These are phyloP conservation scores for Mortierella sp. DNA, from an alignment of 371 early-diverging fungal species.

Conservation along the genomic window DNA sequence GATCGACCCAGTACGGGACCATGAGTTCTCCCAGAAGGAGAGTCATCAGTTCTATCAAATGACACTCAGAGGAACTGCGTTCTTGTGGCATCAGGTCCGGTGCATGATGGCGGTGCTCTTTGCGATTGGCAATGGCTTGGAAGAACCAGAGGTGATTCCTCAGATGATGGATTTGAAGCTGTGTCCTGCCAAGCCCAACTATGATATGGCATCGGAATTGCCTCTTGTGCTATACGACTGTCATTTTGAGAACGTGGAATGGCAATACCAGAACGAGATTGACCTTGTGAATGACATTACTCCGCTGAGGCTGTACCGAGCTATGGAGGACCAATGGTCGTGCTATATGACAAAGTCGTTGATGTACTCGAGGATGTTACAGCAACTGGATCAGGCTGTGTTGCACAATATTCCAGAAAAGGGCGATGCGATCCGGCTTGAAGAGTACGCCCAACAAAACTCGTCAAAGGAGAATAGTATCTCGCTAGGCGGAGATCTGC, in stretches of 20 bases:
- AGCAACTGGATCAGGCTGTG: conserved; percentile 33
- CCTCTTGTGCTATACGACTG: conserved; percentile 92
- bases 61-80: conserved; percentile 84
- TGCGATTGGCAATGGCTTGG: conserved; percentile 80
- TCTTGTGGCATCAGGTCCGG: conserved; percentile 97
- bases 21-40: conserved; percentile 29
- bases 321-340: conserved; percentile 64
- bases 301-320: conserved; percentile 55
- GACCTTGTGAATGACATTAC: conserved; percentile 46
- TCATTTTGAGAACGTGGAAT: conserved; percentile 72
- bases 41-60: conserved; percentile 70
- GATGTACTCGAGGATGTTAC: conserved; percentile 56
- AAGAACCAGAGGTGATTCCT: conserved; percentile 68
- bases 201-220: conserved; percentile 88
- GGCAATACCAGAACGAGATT: conserved; percentile 59
- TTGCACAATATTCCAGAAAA: conserved; percentile 32
- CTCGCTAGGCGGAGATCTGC: conserved; percentile 50
- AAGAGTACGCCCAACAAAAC: conserved; percentile 33
- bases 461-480: conserved; percentile 39
- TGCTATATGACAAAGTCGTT: conserved; percentile 60
- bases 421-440: conserved; percentile 22
- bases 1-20: conserved; percentile 65
- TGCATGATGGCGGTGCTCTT: conserved; percentile 94
- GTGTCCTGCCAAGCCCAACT: conserved; percentile 74
- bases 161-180: conserved; percentile 64